A percentile compares a stretch with the other conserved stretches of the same genome.
These are phyloP conservation scores for Blastomyces gilchristii DNA, from an alignment of 2,329 filamentous ascomycete genomes.

Conservation along the genomic window DNA sequence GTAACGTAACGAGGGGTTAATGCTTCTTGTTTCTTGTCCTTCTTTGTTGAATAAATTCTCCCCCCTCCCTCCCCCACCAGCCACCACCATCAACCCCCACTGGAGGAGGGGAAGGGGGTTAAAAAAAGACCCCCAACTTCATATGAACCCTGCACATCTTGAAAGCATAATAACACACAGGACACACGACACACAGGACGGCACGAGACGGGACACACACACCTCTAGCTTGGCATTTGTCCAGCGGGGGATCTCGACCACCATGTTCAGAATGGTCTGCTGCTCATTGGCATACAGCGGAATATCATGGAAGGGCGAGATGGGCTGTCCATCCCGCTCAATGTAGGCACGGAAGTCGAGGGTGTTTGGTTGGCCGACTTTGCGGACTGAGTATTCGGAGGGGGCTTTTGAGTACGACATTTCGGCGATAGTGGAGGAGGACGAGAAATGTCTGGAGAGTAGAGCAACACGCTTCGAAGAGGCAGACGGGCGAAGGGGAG, in stretches of 20 bases:
- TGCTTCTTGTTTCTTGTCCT: neutral
- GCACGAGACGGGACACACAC: conserved; percentile 24
- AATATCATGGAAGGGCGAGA: conserved; percentile 98
- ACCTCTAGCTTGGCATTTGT: conserved; percentile 99
- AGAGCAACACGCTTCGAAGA: conserved; percentile 31
- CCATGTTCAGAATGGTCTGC: conserved; percentile 95
- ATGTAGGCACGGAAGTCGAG: conserved; percentile 95
- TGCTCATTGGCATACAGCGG: conserved; percentile 95
- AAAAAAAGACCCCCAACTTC: neutral
- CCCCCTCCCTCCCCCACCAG: neutral
- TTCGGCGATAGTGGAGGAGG: conserved; percentile 20
- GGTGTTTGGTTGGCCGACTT: conserved; percentile 82
- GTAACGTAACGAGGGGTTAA: neutral
- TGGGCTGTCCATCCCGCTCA: conserved; percentile 87
- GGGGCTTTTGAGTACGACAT: conserved; percentile 44
- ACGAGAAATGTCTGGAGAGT: conserved; percentile 41
- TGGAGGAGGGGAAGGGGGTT: too few species aligned
- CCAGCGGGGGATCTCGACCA: conserved; percentile 99
- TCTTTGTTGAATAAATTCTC: neutral
- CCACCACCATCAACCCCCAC: neutral
- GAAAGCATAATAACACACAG: neutral
- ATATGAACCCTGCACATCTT: neutral
- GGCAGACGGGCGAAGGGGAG: conserved; percentile 5
- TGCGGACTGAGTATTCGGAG: conserved; percentile 65
- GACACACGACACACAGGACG: too few species aligned